A percentile compares a stretch with the other conserved stretches of the same genome.
Conservation (phyloP, 2,329 filamentous ascomycete genomes). For the Talaromyces sp. region DNA sequence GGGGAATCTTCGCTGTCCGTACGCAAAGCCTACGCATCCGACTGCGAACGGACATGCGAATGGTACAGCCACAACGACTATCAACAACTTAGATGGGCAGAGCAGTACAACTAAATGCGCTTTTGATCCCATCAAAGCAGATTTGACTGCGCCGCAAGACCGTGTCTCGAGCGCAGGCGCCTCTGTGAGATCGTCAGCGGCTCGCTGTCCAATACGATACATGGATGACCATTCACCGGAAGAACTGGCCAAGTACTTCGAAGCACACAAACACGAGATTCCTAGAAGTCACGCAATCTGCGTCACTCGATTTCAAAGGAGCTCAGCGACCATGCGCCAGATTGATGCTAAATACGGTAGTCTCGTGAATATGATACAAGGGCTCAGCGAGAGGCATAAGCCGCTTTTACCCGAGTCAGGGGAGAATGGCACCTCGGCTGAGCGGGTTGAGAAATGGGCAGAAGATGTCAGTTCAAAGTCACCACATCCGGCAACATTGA, state of each 20-base stretch:
- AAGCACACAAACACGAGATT: slow-evolving; percentile 91
- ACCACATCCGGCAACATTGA: slow-evolving; percentile 37
- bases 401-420: slow-evolving; percentile 67
- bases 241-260: slow-evolving; percentile 89
- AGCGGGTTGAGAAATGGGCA: slow-evolving; percentile 83
- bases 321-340: slow-evolving; percentile 79
- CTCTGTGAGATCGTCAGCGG: slow-evolving; percentile 46
- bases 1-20: slow-evolving; percentile 77
- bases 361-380: slow-evolving; percentile 90
- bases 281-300: slow-evolving; percentile 92
- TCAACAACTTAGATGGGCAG: slow-evolving; percentile 27
- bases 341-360: slow-evolving; percentile 86
- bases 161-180: slow-evolving; percentile 42
- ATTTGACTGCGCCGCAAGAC: slow-evolving; percentile 35
- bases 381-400: slow-evolving; percentile 81
- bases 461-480: slow-evolving; percentile 65
- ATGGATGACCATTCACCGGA: slow-evolving; percentile 89
- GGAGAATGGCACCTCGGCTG: slow-evolving; percentile 51
- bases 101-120: slow-evolving; percentile 39
- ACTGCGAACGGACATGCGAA: slow-evolving; percentile 38
- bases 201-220: slow-evolving; percentile 88
- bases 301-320: slow-evolving; percentile 75
- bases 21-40: slow-evolving; percentile 54
- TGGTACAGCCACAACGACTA: slow-evolving; percentile 25
- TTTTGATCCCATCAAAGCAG: slow-evolving; percentile 56